Conservation (phyloP, 129 eudicot genomes). For the Oenanthe sinensis region DNA sequence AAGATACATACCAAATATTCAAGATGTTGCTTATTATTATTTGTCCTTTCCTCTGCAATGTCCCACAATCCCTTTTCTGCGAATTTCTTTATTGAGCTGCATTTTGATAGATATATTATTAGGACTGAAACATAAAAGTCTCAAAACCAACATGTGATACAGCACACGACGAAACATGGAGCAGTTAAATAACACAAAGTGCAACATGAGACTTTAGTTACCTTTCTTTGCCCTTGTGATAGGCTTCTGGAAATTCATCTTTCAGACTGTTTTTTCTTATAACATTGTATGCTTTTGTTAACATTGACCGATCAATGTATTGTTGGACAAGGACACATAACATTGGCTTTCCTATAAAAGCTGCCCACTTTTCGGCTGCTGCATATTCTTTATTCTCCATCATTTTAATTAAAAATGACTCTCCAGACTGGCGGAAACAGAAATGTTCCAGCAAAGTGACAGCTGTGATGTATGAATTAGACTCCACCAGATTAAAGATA, state of each 20-base stretch:
- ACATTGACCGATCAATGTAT: constrained; percentile 46
- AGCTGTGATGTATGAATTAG: constrained; percentile 52
- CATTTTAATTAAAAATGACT: constrained; percentile 52
- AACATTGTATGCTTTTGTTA: constrained; percentile 51
- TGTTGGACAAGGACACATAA: constrained; percentile 53
- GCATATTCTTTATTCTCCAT: constrained; percentile 48
- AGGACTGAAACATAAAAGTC: background rate
- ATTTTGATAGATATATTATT: constrained; percentile 22
- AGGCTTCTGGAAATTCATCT: constrained; percentile 77
- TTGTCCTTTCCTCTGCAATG: constrained; percentile 9
- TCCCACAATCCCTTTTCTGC: constrained; percentile 14
- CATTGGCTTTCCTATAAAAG: constrained; percentile 66
- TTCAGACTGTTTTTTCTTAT: constrained; percentile 64
- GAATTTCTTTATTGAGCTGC: constrained; percentile 22
- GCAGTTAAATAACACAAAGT: background rate
- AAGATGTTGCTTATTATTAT: constrained; percentile 1
- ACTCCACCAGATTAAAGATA: constrained; percentile 48
- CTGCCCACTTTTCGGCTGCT: constrained; percentile 93
- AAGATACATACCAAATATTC: constrained; percentile 4
- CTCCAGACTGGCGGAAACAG: constrained; percentile 53
- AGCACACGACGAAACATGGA: background rate
- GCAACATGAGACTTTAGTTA: constrained; percentile 13
- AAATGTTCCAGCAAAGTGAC: constrained; percentile 66
- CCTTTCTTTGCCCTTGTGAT: constrained; percentile 85
- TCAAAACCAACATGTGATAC: background rate